Evolutionary conservation across 2,329 filamentous ascomycete genomes (phyloP).

Genomic region (Fusarium graminum): DNA sequence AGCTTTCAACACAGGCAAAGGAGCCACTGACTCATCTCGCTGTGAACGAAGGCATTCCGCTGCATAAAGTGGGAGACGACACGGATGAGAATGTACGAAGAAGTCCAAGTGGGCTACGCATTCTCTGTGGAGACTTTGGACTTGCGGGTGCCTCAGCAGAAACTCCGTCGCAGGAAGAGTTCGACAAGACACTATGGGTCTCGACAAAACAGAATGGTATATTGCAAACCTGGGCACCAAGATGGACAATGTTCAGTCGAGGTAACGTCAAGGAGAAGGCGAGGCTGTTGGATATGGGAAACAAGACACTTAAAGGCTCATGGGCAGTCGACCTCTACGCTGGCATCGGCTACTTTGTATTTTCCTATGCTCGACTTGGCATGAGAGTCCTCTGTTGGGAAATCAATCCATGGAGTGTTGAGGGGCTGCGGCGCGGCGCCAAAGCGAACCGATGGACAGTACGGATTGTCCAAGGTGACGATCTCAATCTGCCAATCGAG

Average conservation of each 20-base stretch:
- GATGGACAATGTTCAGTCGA: conserved; percentile 93
- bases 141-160: conserved; percentile 51
- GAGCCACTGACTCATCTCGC: conserved; percentile 67
- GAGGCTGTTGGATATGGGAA: conserved; percentile 71
- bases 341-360: conserved; percentile 94
- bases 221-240: conserved; percentile 85
- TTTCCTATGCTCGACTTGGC: conserved; percentile 81
- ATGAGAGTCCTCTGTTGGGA: conserved; percentile 88
- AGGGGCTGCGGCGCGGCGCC: conserved; percentile 84
- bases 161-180: conserved; percentile 63
- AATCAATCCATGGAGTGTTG: conserved; percentile 88
- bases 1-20: conserved; percentile 59
- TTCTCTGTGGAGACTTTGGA: conserved; percentile 82
- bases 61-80: conserved; percentile 51
- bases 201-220: conserved; percentile 83
- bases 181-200: conserved; percentile 81
- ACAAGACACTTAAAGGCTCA: conserved; percentile 34
- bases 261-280: conserved; percentile 93
- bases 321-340: conserved; percentile 87
- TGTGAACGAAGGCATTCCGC: conserved; percentile 72
- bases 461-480: conserved; percentile 62
- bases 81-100: conserved; percentile 76
- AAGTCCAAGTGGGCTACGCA: conserved; percentile 76
- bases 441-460: conserved; percentile 75
- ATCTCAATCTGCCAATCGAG: conserved; percentile 56